Conservation (phyloP, 2,329 filamentous ascomycete species). For the Ophiocordyceps camponoti-saundersi region DNA sequence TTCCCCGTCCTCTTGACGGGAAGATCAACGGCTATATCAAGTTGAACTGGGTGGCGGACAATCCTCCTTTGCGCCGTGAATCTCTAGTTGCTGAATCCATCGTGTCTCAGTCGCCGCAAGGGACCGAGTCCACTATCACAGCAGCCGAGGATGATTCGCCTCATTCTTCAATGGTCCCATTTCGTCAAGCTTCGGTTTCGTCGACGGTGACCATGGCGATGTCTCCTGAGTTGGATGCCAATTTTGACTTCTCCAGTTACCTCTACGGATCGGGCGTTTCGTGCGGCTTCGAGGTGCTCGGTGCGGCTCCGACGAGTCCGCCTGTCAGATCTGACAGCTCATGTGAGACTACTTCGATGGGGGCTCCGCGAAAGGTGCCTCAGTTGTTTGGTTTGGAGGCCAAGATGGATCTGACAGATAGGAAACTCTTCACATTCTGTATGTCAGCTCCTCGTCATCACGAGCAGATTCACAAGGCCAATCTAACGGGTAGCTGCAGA, state of each 20-base stretch:
- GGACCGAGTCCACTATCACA: background rate
- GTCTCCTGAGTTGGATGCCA: background rate
- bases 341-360: constrained; percentile 1
- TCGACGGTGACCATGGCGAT: background rate
- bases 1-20: constrained; percentile 14
- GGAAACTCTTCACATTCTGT: constrained; percentile 18
- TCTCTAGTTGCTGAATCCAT: background rate
- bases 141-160: background rate
- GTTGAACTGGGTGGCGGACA: constrained; percentile 15
- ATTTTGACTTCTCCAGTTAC: constrained; percentile 1
- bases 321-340: background rate
- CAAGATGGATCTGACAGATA: constrained; percentile 16
- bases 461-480: too few relatives aligned
- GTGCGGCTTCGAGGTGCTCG: background rate
- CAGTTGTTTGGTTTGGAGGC: constrained; percentile 10
- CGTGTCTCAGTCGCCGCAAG: background rate
- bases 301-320: background rate
- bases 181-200: background rate
- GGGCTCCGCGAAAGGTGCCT: constrained; percentile 7
- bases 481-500: constrained; percentile 9
- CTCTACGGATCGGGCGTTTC: background rate
- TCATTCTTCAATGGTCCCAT: background rate
- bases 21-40: constrained; percentile 21
- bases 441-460: constrained; percentile 6
- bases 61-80: background rate